Percentiles rank a stretch among this genome's conserved stretches.
These are phyloP conservation scores for Euclidium syriacum DNA, from an alignment of 345 rosid genomes.

Conservation along the genomic window DNA sequence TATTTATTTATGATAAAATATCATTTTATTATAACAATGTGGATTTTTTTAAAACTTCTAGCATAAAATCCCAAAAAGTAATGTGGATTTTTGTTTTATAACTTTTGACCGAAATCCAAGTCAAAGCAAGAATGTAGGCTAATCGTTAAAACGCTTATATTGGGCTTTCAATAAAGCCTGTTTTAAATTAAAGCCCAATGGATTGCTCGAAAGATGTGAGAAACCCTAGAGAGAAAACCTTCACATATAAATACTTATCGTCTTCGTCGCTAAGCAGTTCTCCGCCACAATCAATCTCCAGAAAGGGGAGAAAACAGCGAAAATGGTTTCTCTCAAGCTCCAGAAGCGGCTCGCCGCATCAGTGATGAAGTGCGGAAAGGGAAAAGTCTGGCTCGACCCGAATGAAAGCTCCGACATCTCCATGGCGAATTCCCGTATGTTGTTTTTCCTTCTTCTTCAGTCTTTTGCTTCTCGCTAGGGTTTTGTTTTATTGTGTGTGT, in stretches of 20 bases:
- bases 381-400: conserved; percentile 37
- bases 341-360: conserved; percentile 38
- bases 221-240: conserved; percentile 18
- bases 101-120: too few species aligned
- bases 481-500: neutral
- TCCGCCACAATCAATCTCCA: conserved; percentile 27
- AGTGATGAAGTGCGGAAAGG: conserved; percentile 37
- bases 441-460: neutral
- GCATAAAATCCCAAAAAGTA: too few species aligned
- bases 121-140: too few species aligned
- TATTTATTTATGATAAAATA: too few species aligned
- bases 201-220: neutral
- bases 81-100: too few species aligned
- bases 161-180: neutral
- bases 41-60: too few species aligned
- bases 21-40: too few species aligned
- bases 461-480: neutral
- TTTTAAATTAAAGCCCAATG: neutral
- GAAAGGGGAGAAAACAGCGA: neutral
- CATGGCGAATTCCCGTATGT: conserved; percentile 37
- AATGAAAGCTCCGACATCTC: conserved; percentile 33
- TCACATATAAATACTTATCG: neutral
- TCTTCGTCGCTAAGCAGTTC: neutral
- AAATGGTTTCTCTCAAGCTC: conserved; percentile 33
- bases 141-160: neutral